Conservation (phyloP, 345 rosid species). For the Rhodomyrtus tomentosa region DNA sequence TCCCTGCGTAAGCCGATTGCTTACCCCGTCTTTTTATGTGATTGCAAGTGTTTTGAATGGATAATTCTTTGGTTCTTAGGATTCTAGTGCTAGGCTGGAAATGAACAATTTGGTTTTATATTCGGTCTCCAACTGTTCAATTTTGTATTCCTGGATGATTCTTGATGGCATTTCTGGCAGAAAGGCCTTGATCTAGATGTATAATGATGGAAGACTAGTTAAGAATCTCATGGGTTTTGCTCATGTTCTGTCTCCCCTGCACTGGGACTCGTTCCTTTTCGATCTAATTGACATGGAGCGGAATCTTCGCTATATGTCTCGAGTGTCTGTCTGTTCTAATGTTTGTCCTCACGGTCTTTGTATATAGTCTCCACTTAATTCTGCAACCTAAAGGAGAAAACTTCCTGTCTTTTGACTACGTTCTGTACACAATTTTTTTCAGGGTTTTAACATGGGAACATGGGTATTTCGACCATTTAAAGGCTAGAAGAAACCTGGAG, state of each 20-base stretch:
- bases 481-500: slow-evolving; percentile 12
- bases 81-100: not conserved
- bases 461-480: slow-evolving; percentile 27
- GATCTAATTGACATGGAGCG: not conserved
- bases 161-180: not conserved
- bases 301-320: not conserved
- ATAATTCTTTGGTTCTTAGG: not conserved
- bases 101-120: not conserved
- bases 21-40: not conserved
- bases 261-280: not conserved
- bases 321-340: not conserved
- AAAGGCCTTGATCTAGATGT: not conserved
- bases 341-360: not conserved
- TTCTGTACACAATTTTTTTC: slow-evolving; percentile 2
- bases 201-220: not conserved
- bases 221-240: not conserved
- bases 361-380: not conserved
- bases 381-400: not conserved
- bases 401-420: not conserved
- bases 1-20: slow-evolving; percentile 30
- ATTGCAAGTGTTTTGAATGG: not conserved
- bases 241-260: not conserved
- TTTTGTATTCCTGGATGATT: not conserved
- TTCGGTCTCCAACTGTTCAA: not conserved
- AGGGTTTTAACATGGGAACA: slow-evolving; percentile 61